Evolutionary conservation across 306 rosid species (phyloP), one percentile per base, ranked within the genome.

Genomic region (Cicer judaicum): DNA sequence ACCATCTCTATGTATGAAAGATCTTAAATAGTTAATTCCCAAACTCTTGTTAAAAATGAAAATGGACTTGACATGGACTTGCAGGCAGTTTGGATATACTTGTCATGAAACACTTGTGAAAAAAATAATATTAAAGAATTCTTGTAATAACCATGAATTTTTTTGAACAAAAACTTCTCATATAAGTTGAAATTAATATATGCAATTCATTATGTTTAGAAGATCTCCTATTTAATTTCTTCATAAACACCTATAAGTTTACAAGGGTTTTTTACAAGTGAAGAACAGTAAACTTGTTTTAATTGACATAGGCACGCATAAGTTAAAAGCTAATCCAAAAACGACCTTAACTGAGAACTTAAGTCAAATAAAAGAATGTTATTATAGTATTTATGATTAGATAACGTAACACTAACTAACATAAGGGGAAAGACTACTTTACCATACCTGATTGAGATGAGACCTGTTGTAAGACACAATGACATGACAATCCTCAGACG

Each of bases 381-480:
- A 62, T 39, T 21, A 19, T 36, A 74, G 41, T 43, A 10, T 52
- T 15, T 5, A 60, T 43, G 34, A 44, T 61, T 44, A 46, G 11
- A 72, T 10, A 67, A 75, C n/a, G n/a, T 49, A 55, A 21, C 14
- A 59, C 6, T 59, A 59, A 59, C 65, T 60, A 60, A 50, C 47
- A 53, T 4, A 66, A 62, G 50, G 70, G 10, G 68, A 52, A 84
- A 18, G 48, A 61, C n/a, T 46, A 50, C 48, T 52, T 21, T 46
- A 79, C 63, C 46, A 13, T 72, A 93, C 97, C 98, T 94, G 96
- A 52, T 84, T 90, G 80, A 94, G 85, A 7, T 61, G 82, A 39
- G 56, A 79, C 82, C 98, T 77, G 43, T 77, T 80, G 84, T 91
- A 94, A 16, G 98, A 94, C 18, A 92, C 81, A 76, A 90, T 88